Base-by-base conservation (phyloP, 2,329 filamentous ascomycete genomes). In the Penicillium sp. region DNA sequence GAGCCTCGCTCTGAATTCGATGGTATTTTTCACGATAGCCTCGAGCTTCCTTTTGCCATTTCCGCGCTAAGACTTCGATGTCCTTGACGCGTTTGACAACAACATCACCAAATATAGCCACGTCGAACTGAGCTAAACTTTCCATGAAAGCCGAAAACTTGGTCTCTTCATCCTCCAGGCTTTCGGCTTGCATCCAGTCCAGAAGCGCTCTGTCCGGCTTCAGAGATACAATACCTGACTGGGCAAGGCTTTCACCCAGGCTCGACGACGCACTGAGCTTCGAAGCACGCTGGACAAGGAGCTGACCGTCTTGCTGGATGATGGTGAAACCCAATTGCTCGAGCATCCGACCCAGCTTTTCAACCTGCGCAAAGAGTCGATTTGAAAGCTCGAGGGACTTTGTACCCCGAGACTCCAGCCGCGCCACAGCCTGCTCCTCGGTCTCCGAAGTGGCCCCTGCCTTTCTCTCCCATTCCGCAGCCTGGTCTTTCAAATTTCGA, bases 71-170 rank as follows among this genome's bases (percentile, higher is more conserved):
- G 64, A 94, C 88, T 73, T 99, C 94, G 59, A 95, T 89, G 68
- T 99, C 94, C 66, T 93, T 95, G 67, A 97, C 85, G 14, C 94
- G 88, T 67, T 93, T 94, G 60, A 90, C 88, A 26, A 99, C 82
- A 0, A 90, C 87, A 56, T 97, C 93, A 45, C 86, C 85, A 67
- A 96, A 96, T 3, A 84, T 81, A 59, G 97, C 90, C 46, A 93
- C 81, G 68, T 96, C 90, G 68, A 99, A 94, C 29, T 84, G 83
- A 18, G 89, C 85, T 18, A 96, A 78, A 4, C 85, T 85, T 35
- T 84, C 80, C 61, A 96, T 79, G 68, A 91, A 96, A 1, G 85
- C 82, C 16, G 85, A 79, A 69, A 92, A 99, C 62, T 87, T 89
- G 44, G 85, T 79, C 5, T 85, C 81, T 71, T 97, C 92, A 10